These are phyloP conservation scores for Sclerotinia borealis DNA, from an alignment of 2,329 filamentous ascomycete genomes.

Conservation along the genomic window DNA sequence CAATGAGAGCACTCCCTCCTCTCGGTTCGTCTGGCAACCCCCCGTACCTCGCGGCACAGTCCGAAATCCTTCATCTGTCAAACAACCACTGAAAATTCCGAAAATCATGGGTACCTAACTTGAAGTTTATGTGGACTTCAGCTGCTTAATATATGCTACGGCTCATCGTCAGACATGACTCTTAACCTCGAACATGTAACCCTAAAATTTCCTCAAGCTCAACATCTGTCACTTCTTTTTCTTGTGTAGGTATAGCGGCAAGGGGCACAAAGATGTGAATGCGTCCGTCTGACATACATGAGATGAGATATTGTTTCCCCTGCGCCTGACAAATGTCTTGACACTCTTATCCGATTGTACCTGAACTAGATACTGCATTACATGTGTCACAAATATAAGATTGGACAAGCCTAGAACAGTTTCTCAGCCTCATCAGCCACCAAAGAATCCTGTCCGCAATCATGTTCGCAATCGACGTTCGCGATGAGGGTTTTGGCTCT, in stretches of 20 bases:
- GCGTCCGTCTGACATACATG: neutral
- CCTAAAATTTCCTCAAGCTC: neutral
- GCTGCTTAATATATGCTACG: neutral
- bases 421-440: neutral
- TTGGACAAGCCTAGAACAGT: neutral
- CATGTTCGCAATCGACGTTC: too few species aligned
- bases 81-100: neutral
- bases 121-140: neutral
- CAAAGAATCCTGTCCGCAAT: too few species aligned
- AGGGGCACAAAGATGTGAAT: neutral
- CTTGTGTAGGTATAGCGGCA: neutral
- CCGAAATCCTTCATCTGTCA: neutral
- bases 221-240: neutral
- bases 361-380: neutral
- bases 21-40: too few species aligned
- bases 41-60: neutral
- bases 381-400: too few species aligned
- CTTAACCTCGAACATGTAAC: neutral
- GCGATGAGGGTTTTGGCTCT: too few species aligned
- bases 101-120: neutral
- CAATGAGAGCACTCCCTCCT: too few species aligned
- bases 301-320: neutral
- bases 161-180: neutral
- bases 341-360: too few species aligned
- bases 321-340: neutral